These are phyloP conservation scores for Aspergillus nidulans DNA, from an alignment of 495 filamentous ascomycete species.

Conservation along the genomic window DNA sequence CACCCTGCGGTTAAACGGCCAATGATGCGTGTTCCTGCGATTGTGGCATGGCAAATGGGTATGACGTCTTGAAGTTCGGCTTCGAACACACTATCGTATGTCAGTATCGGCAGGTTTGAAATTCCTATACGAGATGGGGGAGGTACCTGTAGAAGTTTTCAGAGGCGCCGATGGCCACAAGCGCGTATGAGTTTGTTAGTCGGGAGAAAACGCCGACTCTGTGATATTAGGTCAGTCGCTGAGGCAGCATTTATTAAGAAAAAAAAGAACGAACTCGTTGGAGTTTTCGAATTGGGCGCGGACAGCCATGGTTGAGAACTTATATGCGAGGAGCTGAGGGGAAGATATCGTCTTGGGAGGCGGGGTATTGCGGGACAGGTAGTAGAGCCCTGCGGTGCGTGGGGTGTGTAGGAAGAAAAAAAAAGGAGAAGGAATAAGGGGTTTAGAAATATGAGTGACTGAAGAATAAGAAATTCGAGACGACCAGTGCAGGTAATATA, in stretches of 20 bases:
- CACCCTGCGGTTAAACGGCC: constrained; percentile 93
- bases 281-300: constrained; percentile 95
- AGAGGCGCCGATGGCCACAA: constrained; percentile 88
- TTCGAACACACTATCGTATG: constrained; percentile 69
- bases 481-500: not conserved
- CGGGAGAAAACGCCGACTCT: constrained; percentile 96
- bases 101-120: not conserved
- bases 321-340: constrained; percentile 4
- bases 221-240: not conserved
- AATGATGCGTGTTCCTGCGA: constrained; percentile 92
- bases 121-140: not conserved
- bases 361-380: constrained; percentile 16
- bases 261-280: constrained; percentile 69
- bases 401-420: not conserved
- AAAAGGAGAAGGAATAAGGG: not conserved
- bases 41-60: constrained; percentile 95
- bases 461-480: not conserved
- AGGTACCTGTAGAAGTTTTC: constrained; percentile 92
- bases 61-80: constrained; percentile 96
- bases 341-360: constrained; percentile 3
- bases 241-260: not conserved
- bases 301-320: constrained; percentile 59
- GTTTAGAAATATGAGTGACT: not conserved
- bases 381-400: not conserved
- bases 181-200: constrained; percentile 90